Evolutionary conservation across 768 basidiomycete genomes (phyloP).

Genomic region (Lactarius akahatsu): DNA sequence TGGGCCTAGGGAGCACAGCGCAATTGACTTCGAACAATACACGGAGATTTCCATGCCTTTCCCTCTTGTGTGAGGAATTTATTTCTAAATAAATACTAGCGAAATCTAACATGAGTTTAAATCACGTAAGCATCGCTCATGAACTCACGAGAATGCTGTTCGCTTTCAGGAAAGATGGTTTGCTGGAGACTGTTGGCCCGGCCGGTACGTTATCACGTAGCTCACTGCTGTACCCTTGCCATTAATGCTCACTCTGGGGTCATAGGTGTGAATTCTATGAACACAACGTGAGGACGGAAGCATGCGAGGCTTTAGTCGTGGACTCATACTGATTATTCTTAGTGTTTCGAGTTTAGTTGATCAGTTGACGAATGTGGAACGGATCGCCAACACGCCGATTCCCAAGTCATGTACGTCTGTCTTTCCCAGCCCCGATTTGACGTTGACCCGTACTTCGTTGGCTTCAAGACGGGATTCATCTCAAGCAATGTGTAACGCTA

Average conservation of each 20-base stretch:
- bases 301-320: conserved; percentile 2
- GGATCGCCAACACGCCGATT: conserved; percentile 86
- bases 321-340: conserved; percentile 6
- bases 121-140: conserved; percentile 64
- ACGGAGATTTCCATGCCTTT: conserved; percentile 58
- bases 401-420: conserved; percentile 62
- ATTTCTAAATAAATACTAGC: neutral
- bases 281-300: conserved; percentile 48
- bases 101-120: conserved; percentile 3
- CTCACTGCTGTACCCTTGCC: neutral
- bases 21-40: conserved; percentile 59
- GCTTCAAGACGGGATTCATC: conserved; percentile 76
- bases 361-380: conserved; percentile 82
- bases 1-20: conserved; percentile 48
- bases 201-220: conserved; percentile 52
- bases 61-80: conserved; percentile 65
- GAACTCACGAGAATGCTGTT: conserved; percentile 72
- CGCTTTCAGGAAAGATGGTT: conserved; percentile 73
- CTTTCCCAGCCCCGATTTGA: conserved; percentile 2
- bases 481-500: conserved; percentile 93
- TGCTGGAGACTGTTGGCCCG: conserved; percentile 86
- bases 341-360: conserved; percentile 83
- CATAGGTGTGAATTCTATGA: conserved; percentile 75
- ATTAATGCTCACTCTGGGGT: conserved; percentile 10
- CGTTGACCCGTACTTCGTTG: conserved; percentile 17